Evolutionary conservation across 352 stramenopile genomes (phyloP).

Genomic region (Phytophthora fragariaefolia): DNA sequence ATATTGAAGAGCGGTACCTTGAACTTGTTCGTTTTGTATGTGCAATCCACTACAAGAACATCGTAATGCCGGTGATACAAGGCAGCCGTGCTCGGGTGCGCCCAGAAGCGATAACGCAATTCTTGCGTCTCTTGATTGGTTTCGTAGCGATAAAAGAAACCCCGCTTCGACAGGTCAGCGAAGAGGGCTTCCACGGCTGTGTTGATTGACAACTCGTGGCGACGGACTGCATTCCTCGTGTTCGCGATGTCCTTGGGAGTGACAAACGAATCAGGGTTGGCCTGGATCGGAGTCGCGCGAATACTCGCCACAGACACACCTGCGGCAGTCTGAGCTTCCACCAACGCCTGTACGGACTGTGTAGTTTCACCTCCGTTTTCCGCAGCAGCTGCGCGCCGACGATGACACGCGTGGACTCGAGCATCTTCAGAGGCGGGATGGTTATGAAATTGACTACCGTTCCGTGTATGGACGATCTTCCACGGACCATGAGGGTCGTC

Average conservation of each 20-base stretch:
- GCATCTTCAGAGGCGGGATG: constrained; percentile 14
- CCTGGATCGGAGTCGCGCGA: constrained; percentile 5
- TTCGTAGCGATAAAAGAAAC: constrained; percentile 13
- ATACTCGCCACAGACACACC: constrained; percentile 24
- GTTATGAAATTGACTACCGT: constrained; percentile 14
- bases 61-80: constrained; percentile 16
- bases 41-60: constrained; percentile 23
- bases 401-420: constrained; percentile 8
- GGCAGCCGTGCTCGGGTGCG: not conserved
- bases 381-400: too few species aligned
- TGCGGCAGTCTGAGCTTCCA: constrained; percentile 18
- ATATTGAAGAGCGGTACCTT: constrained; percentile 17
- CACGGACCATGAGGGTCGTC: not conserved
- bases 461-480: constrained; percentile 10
- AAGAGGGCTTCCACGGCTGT: constrained; percentile 15
- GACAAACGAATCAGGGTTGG: constrained; percentile 6
- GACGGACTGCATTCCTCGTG: constrained; percentile 5
- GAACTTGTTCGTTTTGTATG: constrained; percentile 28
- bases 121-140: constrained; percentile 13
- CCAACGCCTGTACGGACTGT: not conserved
- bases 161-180: not conserved
- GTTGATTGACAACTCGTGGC: constrained; percentile 2
- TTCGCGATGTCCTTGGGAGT: constrained; percentile 25
- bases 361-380: not conserved
- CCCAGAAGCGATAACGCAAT: constrained; percentile 17